Conservation (phyloP, 1,284 basidiomycete genomes). For the Ustilago crameri region DNA sequence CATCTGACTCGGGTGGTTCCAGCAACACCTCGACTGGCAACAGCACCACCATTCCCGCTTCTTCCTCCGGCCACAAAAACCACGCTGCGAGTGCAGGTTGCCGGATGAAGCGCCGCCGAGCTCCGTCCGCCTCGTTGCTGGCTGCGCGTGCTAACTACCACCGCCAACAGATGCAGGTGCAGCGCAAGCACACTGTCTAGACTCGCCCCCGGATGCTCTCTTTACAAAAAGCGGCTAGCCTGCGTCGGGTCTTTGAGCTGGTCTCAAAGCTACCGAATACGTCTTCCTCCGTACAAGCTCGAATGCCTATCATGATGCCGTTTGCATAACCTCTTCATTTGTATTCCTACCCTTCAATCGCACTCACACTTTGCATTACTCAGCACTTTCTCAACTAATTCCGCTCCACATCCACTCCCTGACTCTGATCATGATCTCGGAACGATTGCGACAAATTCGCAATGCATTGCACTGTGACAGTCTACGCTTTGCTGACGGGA, state of each 20-base stretch:
- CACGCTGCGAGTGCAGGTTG: conserved; percentile 15
- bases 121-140: conserved; percentile 16
- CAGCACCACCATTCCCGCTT: not conserved
- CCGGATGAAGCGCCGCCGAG: conserved; percentile 28
- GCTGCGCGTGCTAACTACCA: conserved; percentile 24
- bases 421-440: too few relatives aligned
- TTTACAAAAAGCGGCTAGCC: conserved; percentile 4
- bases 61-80: conserved; percentile 7
- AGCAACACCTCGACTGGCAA: not conserved
- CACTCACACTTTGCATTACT: too few relatives aligned
- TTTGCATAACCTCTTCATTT: too few relatives aligned
- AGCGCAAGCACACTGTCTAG: conserved; percentile 9
- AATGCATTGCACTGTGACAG: not conserved
- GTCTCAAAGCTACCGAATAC: not conserved
- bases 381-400: too few relatives aligned
- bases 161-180: conserved; percentile 13
- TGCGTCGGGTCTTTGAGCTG: not conserved
- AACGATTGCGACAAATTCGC: not conserved
- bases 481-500: not conserved
- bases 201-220: not conserved
- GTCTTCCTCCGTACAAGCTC: too few relatives aligned
- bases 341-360: too few relatives aligned
- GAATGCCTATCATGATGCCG: too few relatives aligned
- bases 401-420: too few relatives aligned
- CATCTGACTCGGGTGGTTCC: not conserved